Conservation (phyloP, 106 monocot genomes). For the Dendrobium nobile region DNA sequence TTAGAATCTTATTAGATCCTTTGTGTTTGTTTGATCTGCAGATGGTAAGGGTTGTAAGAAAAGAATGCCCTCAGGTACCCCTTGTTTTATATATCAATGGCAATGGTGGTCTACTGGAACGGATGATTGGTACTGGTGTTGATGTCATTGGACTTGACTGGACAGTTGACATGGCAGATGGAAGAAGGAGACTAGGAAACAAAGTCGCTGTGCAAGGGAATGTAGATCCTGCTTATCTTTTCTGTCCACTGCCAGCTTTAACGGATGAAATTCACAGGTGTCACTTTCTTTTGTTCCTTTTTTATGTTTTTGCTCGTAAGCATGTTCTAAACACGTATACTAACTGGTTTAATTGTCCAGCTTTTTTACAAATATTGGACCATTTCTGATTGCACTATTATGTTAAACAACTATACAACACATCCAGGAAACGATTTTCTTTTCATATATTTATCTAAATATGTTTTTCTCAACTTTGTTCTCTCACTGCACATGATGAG, state of each 20-base stretch:
- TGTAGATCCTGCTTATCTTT: slow-evolving; percentile 88
- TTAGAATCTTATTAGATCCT: neutral
- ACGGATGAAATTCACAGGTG: slow-evolving; percentile 94
- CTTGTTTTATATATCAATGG: slow-evolving; percentile 87
- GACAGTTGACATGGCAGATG: slow-evolving; percentile 97
- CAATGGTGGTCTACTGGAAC: slow-evolving; percentile 85
- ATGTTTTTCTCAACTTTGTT: too few relatives aligned
- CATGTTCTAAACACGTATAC: neutral
- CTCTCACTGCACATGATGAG: too few relatives aligned
- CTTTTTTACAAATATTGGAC: neutral
- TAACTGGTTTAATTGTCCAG: neutral
- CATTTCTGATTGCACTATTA: neutral
- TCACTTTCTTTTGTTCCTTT: neutral
- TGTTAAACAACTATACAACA: neutral
- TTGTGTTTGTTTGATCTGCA: slow-evolving; percentile 20
- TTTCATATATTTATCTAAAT: neutral
- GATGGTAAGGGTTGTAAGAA: slow-evolving; percentile 65
- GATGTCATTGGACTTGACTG: slow-evolving; percentile 97
- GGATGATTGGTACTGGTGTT: slow-evolving; percentile 72
- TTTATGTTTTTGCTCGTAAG: neutral
- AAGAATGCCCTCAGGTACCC: slow-evolving; percentile 63
- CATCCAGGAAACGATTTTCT: neutral
- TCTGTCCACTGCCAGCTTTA: slow-evolving; percentile 69
- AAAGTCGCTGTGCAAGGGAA: slow-evolving; percentile 76
- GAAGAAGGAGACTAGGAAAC: slow-evolving; percentile 68